Base-by-base conservation (phyloP, 2,329 filamentous ascomycete species). In the Curvularia sp. region DNA sequence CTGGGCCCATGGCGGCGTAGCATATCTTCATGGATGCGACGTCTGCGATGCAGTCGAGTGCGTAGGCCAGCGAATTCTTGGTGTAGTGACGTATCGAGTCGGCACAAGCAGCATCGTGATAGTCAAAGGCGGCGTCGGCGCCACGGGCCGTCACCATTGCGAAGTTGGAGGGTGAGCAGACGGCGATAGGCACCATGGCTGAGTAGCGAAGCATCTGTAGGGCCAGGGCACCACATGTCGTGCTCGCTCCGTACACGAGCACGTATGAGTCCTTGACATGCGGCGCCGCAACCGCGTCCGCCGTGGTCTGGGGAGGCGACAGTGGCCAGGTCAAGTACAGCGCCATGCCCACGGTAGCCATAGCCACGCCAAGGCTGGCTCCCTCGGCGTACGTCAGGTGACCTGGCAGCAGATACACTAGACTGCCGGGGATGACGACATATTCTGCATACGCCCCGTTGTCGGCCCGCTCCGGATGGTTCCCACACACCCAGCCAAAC, bases 341-440 rank as follows among this genome's bases (percentile, higher is more conserved):
- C 77, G 55, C 1, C 73, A 76, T 4, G 78, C 66, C 69, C 63
- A 75, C 2, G 75, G 68, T 15, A 75, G 80, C 12, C 66, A 59
- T 0, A 67, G 41, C 78, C 1, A 80, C 55, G 10, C 36, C 30
- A 13, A 80, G 45, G 0, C 79, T 77, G 2, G 70, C 73, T 2
- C 74, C 78, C 32, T 77, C 56, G 10, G 68, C 67, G 0, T 53
- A 62, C 0, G 68, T 38, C n/a, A 78, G 68, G 1, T 34, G 55
- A 1, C 54, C 34, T 0, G 79, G 78, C 0, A 81, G 49, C 3
- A 69, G 70, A 61, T 80, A 39, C 0, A 66, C 64, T 18, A 80
- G 78, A 48, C 79, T 66, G 30, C 74, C 74, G 51, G 75, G 78
- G 0, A 66, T 77, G 1, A 76, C 77, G 1, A 79, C 28, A 43